These are phyloP conservation scores for Colletotrichum sp. DNA, from an alignment of 2,329 filamentous ascomycete genomes.

Conservation along the genomic window DNA sequence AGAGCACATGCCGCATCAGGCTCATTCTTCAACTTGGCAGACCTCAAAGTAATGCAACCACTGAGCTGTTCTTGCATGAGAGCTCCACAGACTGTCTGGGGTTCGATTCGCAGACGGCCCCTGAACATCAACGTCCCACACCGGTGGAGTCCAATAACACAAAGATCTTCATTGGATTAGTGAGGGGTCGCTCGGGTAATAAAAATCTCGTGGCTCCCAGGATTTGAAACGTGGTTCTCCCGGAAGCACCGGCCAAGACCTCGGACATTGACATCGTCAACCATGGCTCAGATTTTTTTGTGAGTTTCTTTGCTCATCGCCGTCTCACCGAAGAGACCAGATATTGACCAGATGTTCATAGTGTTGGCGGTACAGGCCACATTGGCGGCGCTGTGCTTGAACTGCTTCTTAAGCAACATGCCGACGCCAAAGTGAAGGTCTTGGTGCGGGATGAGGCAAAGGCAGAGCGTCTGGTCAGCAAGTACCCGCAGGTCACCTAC, in stretches of 20 bases:
- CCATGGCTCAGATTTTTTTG: conserved; percentile 7
- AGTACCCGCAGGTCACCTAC: background rate
- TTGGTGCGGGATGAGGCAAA: background rate
- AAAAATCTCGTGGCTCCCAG: background rate
- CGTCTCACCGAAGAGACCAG: no score
- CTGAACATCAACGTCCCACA: background rate
- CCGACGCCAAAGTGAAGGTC: background rate
- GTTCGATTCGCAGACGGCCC: background rate
- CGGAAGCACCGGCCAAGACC: background rate
- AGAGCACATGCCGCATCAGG: background rate
- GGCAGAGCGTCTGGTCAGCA: background rate
- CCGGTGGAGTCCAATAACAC: background rate
- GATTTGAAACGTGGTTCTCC: background rate
- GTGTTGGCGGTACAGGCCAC: background rate
- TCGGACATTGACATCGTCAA: background rate
- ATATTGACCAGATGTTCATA: background rate
- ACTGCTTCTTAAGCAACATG: background rate
- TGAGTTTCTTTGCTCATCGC: background rate
- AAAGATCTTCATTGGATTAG: background rate
- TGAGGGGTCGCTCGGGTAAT: background rate
- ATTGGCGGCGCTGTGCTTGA: background rate
- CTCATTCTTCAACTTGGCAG: background rate
- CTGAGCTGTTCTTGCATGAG: background rate
- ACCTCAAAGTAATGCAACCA: background rate
- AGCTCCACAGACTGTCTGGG: background rate